These are phyloP conservation scores for Digitaria exilis DNA, from an alignment of 202 grass and related monocot genomes.

Conservation along the genomic window DNA sequence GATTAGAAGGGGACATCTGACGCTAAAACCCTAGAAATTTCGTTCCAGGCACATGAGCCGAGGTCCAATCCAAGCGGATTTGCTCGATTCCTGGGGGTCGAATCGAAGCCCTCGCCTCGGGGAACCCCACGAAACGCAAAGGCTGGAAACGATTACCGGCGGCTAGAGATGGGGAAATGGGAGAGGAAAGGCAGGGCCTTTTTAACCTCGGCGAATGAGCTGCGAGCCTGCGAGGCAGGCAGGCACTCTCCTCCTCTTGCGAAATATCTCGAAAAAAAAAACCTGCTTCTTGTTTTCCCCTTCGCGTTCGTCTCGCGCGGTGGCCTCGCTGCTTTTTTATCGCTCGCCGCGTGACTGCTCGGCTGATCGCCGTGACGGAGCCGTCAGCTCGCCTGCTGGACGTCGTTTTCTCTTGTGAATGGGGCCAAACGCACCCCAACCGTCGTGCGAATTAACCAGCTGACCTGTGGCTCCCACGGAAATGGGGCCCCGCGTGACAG, in stretches of 20 bases:
- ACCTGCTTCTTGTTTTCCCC: neutral
- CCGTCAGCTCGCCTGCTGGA: neutral
- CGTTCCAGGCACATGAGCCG: neutral
- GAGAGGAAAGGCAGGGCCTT: neutral
- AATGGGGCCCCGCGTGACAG: neutral
- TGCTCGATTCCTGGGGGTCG: constrained; percentile 4
- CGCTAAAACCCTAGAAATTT: constrained; percentile 51
- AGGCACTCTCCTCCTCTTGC: neutral
- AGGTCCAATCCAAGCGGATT: constrained; percentile 14
- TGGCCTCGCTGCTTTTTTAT: constrained; percentile 32
- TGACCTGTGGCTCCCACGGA: neutral
- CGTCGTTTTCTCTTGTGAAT: neutral
- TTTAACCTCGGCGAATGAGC: constrained; percentile 41
- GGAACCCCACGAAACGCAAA: neutral
- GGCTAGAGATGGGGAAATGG: constrained; percentile 13
- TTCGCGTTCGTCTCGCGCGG: constrained; percentile 19
- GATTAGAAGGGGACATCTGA: neutral
- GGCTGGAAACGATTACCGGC: neutral
- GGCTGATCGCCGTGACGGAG: constrained; percentile 44
- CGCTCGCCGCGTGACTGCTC: neutral
- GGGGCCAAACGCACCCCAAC: neutral
- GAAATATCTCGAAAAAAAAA: constrained; percentile 9
- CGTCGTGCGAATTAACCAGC: rapidly evolving
- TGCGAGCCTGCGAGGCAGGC: constrained; percentile 5
- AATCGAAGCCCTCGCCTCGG: constrained; percentile 8